Evolutionary conservation across 106 monocot species (phyloP).

Genomic region (Acanthochlamys bracteata): DNA sequence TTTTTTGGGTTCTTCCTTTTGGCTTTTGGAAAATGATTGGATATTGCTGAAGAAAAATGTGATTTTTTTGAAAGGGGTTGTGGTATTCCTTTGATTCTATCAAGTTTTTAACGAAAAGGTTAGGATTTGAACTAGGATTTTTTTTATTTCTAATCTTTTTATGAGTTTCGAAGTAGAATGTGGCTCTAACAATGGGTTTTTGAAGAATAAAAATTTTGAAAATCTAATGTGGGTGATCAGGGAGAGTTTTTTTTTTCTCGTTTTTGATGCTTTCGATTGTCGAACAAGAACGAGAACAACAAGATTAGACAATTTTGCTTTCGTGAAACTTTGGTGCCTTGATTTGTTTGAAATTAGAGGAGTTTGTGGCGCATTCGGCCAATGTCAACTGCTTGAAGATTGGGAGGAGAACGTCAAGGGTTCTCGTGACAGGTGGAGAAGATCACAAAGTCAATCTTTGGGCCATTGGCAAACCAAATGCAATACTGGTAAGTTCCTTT

Average conservation of each 20-base stretch:
- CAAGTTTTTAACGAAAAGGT: too few relatives aligned
- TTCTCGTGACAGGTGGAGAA: conserved; percentile 95
- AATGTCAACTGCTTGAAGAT: conserved; percentile 97
- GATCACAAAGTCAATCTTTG: conserved; percentile 98
- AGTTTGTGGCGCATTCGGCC: conserved; percentile 94
- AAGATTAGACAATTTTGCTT: neutral
- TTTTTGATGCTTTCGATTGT: neutral
- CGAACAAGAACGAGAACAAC: neutral
- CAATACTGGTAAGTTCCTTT: conserved; percentile 63
- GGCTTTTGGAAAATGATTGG: neutral
- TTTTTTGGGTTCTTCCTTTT: neutral
- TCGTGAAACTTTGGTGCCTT: conserved; percentile 25
- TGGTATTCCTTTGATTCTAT: neutral
- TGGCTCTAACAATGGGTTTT: neutral
- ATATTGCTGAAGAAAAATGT: too few relatives aligned
- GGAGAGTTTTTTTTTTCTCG: neutral
- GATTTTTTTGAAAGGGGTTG: neutral
- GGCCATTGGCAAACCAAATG: conserved; percentile 94
- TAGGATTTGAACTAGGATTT: too few relatives aligned
- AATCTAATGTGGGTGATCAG: neutral
- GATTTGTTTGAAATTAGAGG: conserved; percentile 56
- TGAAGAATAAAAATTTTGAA: neutral
- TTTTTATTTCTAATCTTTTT: too few relatives aligned
- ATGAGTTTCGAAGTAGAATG: neutral
- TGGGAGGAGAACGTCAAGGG: conserved; percentile 82